Conservation (phyloP, 1,139 yeast genomes). For the Meyerozyma sp. region DNA sequence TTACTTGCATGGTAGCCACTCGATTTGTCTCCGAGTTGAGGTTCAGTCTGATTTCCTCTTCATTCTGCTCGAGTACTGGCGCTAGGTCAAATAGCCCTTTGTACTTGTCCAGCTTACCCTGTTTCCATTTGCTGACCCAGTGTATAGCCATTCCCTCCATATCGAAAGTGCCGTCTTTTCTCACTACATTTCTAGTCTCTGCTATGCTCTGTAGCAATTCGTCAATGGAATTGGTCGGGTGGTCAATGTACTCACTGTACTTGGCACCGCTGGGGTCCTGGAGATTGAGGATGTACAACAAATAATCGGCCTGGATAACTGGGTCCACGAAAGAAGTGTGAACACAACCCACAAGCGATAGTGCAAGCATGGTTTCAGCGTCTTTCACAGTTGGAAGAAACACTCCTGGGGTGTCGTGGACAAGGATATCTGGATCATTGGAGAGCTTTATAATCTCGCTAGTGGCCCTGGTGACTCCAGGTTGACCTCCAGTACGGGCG, state of each 20-base stretch:
- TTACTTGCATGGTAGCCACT: constrained; percentile 23
- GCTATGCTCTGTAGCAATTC: constrained; percentile 57
- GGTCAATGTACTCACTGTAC: constrained; percentile 43
- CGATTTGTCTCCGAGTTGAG: constrained; percentile 28
- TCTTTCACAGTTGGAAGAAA: constrained; percentile 70
- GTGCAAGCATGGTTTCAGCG: constrained; percentile 66
- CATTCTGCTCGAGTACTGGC: constrained; percentile 27
- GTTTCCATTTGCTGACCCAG: constrained; percentile 66
- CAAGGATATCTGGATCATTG: constrained; percentile 58
- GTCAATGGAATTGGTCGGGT: constrained; percentile 73
- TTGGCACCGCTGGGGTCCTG: constrained; percentile 45
- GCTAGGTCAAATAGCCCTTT: constrained; percentile 34
- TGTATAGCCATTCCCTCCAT: constrained; percentile 61
- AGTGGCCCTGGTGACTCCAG: constrained; percentile 84
- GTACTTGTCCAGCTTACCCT: constrained; percentile 40
- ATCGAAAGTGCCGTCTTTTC: constrained; percentile 35
- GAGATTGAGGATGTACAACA: constrained; percentile 67
- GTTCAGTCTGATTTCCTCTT: constrained; percentile 19
- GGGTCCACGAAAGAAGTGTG: constrained; percentile 71
- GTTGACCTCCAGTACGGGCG: constrained; percentile 80
- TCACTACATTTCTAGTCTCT: constrained; percentile 29
- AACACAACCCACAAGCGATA: constrained; percentile 77
- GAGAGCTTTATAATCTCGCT: constrained; percentile 69
- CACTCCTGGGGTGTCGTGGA: constrained; percentile 93
- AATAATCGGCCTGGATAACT: constrained; percentile 79